Evolutionary conservation across 176 grass and related monocot species (phyloP).

Genomic region (Eragrostis curvula): DNA sequence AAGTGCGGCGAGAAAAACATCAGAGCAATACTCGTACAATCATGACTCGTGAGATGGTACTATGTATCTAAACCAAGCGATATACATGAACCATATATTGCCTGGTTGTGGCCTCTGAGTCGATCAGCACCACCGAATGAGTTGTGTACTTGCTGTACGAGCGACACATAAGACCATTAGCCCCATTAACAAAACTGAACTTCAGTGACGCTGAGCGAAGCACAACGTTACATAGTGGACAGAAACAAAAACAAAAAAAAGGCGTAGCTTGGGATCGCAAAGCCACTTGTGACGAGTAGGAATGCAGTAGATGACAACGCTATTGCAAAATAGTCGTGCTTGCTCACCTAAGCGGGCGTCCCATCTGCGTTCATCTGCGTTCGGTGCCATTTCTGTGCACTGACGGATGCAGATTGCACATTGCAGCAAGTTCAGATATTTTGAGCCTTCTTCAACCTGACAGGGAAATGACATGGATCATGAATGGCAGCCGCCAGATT

Average conservation of each 20-base stretch:
- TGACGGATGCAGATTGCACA: neutral
- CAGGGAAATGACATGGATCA: neutral
- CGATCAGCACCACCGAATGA: neutral
- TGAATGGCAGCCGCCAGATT: neutral
- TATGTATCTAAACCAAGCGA: neutral
- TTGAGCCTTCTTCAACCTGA: neutral
- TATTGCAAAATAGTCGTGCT: neutral
- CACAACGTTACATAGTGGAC: slow-evolving; percentile 6
- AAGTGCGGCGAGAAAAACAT: neutral
- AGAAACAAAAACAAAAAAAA: neutral
- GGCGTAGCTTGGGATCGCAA: neutral
- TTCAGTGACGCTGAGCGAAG: neutral
- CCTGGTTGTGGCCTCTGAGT: neutral
- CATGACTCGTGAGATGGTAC: neutral
- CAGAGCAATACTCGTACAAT: neutral
- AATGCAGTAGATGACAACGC: slow-evolving; percentile 20
- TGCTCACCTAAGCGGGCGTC: slow-evolving; percentile 28
- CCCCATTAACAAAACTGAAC: neutral
- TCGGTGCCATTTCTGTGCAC: slow-evolving; percentile 6
- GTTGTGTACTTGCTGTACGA: neutral
- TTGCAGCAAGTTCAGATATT: slow-evolving; percentile 21
- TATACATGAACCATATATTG: neutral
- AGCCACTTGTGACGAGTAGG: neutral
- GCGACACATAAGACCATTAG: slow-evolving; percentile 41
- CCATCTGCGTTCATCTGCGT: neutral